Base-by-base conservation (phyloP, 192 early-diverging fungal species). In the Coemansia pectinata region DNA sequence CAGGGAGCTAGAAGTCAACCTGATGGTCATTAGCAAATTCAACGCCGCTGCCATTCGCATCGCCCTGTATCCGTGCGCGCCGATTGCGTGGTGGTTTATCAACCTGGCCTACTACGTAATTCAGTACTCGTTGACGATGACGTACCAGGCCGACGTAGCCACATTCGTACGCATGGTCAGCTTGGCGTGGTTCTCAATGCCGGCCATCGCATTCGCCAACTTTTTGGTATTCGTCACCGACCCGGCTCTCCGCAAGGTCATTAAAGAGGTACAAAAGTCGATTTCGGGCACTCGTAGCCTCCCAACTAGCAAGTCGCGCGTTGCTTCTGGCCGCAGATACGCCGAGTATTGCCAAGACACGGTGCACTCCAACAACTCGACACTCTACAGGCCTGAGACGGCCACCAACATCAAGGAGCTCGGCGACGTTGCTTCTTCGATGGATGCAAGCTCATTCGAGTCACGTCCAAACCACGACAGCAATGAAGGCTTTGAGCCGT, bases 41-140 rank as follows among this genome's bases (percentile, higher is more conserved):
- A 71, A 79, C 57, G 44, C 57, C 12, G 72, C 78, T 12, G 70
- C 69, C 25, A 79, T 79, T 15, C 72, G 78, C n/a, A 79, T 79
- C 47, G 78, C 78, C 3, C 58, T 74, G 4, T 79, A 79, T 59
- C 72, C 78, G 1, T 42, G 74, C 44, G 68, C 66, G 8, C 78
- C 73, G 31, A 1, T 80, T 0, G 19, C 48, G 17, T 75, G 73
- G 69, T 75, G 68, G 72, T 50, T 71, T 0, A 25, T 70, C 10
- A 27, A 60, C n/a, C 27, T 62, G 11, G 34, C 21, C 4, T 79
- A 67, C 66, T 74, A 71, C 33, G 23, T 25, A 3, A 25, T 58
- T 7, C 78, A 80, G 27, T 80, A 75, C 44, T 55, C 36, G 7
- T 31, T 65, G 6, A 68, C 72, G 2, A 44, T 79, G 53, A 79